Base-by-base conservation (phyloP, 345 rosid genomes). In the Pistacia atlantica region DNA sequence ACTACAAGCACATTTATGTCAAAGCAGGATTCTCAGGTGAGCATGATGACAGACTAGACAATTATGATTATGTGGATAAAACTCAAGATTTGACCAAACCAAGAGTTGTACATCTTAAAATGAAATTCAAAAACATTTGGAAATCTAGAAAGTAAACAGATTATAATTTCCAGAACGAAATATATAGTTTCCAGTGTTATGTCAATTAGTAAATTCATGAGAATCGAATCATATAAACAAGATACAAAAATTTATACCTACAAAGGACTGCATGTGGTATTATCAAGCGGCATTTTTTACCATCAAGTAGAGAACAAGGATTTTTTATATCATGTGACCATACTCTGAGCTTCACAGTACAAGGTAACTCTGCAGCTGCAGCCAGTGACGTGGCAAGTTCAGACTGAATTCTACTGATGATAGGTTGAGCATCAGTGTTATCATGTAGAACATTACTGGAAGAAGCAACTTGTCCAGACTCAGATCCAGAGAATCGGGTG, bases 191-290 rank as follows among this genome's bases (percentile, higher is more conserved):
- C 51, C 2, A 37, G 37, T 35, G 18, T 52, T 20, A 49, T 49
- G 49, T 13, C 31, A 33, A 54, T 64, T 2, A 52, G 64, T 38
- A 72, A 72, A 65, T 33, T n/a, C 42, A 71, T 16, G 6, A 74
- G 11, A 59, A 45, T 63, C 38, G 71, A 65, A 59, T 38, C 10
- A 54, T 52, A 46, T 17, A 65, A 56, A 72, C 73, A 46, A 75
- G 48, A 69, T 67, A 59, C 11, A 16, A 35, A 48, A 54, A 65
- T 57, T 31, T 70, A 72, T 89, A 90, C 99, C 99, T 95, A 80
- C 99, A 95, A 73, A 95, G 97, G 78, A 95, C 99, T 18, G 97
- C 99, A 85, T 95, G 98, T 25, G 94, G 92, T 78, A 95, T 90
- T 10, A 82, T 87, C 73, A 95, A 81, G 48, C 90, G 88, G 71